These are phyloP conservation scores for Myriosclerotinia duriaeana DNA, from an alignment of 2,329 filamentous ascomycete species.

Conservation along the genomic window DNA sequence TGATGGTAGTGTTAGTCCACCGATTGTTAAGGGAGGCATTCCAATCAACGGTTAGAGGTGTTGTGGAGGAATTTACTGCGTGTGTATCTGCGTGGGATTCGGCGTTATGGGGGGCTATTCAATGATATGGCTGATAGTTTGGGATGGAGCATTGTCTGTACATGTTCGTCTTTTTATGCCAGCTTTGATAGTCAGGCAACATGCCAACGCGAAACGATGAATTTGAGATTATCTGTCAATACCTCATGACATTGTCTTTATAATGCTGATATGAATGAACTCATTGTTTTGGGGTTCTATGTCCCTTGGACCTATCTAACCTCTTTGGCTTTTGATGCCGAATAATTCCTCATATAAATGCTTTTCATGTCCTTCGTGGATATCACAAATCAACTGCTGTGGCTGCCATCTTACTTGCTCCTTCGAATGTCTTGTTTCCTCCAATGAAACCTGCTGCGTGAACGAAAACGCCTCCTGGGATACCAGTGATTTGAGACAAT, in stretches of 20 bases:
- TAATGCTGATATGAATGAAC: constrained; percentile 1
- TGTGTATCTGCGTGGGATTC: constrained; percentile 9
- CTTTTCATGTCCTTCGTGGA: constrained; percentile 8
- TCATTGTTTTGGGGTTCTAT: neutral
- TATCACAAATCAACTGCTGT: constrained; percentile 59
- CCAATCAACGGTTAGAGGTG: constrained; percentile 60
- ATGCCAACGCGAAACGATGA: constrained; percentile 18
- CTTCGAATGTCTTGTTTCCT: constrained; percentile 88
- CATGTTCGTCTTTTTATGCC: constrained; percentile 22
- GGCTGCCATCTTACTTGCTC: constrained; percentile 79
- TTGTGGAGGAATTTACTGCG: constrained; percentile 21
- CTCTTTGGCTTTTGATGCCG: constrained; percentile 2
- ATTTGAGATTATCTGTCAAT: constrained; percentile 15
- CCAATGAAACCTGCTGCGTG: constrained; percentile 96
- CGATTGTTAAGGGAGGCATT: constrained; percentile 52
- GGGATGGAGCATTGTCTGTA: constrained; percentile 24
- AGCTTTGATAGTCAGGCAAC: constrained; percentile 22
- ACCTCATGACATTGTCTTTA: neutral
- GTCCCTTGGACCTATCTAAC: constrained; percentile 14
- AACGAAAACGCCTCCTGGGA: constrained; percentile 81
- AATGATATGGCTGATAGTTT: constrained; percentile 21
- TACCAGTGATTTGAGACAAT: constrained; percentile 68
- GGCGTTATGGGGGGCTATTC: constrained; percentile 25
- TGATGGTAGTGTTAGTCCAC: constrained; percentile 45
- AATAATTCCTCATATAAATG: constrained; percentile 15